These are phyloP conservation scores for Kwoniella shivajii DNA, from an alignment of 1,284 basidiomycete genomes.

Conservation along the genomic window DNA sequence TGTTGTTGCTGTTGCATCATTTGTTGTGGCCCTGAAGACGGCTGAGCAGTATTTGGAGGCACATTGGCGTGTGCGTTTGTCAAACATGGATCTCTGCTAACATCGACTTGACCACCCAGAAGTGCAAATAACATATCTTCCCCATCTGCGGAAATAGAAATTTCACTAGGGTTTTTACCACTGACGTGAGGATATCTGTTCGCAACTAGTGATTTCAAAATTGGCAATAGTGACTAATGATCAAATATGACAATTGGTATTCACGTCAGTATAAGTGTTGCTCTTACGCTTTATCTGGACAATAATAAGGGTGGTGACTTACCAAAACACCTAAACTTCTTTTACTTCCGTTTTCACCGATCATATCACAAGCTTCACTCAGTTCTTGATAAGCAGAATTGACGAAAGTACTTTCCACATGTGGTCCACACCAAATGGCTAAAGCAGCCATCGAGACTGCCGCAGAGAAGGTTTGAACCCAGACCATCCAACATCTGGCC, in stretches of 20 bases:
- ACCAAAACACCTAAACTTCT: slow-evolving; percentile 34
- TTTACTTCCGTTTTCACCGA: slow-evolving; percentile 37
- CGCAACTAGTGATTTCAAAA: slow-evolving; percentile 38
- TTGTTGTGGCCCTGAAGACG: neutral
- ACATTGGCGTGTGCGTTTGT: neutral
- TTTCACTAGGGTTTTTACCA: slow-evolving; percentile 21
- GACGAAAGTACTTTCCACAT: slow-evolving; percentile 37
- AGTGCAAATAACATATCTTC: slow-evolving; percentile 51
- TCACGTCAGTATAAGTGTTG: too few relatives aligned
- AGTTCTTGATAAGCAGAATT: slow-evolving; percentile 38
- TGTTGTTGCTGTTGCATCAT: neutral
- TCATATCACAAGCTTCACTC: slow-evolving; percentile 39
- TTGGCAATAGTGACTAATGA: slow-evolving; percentile 34
- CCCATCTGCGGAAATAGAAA: slow-evolving; percentile 25
- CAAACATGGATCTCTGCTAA: neutral
- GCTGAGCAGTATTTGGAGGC: neutral
- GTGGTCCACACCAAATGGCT: slow-evolving; percentile 45
- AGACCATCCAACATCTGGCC: slow-evolving; percentile 41
- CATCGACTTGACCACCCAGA: slow-evolving; percentile 45
- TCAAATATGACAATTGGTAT: neutral
- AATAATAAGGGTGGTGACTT: slow-evolving; percentile 5
- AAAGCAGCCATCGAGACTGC: slow-evolving; percentile 46
- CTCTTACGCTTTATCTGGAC: neutral
- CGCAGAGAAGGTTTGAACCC: slow-evolving; percentile 48
- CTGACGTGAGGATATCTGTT: slow-evolving; percentile 41